These are phyloP conservation scores for Glycine latifolia DNA, from an alignment of 306 rosid genomes.

Conservation along the genomic window DNA sequence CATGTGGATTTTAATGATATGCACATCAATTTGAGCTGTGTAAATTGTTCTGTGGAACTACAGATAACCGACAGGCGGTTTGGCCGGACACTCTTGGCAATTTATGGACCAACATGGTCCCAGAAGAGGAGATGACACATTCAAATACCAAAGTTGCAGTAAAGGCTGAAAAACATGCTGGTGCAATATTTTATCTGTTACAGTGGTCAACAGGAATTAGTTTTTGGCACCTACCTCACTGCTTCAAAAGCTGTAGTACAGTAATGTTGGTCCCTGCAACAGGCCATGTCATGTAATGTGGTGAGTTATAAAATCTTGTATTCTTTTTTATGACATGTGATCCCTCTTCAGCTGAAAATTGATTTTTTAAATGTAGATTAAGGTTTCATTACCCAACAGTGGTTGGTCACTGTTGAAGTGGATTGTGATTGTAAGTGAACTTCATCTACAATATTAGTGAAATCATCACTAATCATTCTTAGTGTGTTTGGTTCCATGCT, in stretches of 20 bases:
- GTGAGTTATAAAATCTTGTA: background rate
- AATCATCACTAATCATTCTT: background rate
- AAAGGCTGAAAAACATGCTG: conserved; percentile 44
- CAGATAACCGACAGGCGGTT: conserved; percentile 90
- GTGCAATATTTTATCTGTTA: conserved; percentile 37
- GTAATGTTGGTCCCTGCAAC: conserved; percentile 32
- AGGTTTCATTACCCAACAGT: background rate
- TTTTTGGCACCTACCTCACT: conserved; percentile 17
- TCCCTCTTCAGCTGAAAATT: background rate
- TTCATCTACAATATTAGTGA: background rate
- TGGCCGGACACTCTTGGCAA: conserved; percentile 86
- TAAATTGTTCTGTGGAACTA: conserved; percentile 41
- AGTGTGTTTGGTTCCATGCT: background rate
- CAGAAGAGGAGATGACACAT: conserved; percentile 66
- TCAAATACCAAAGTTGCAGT: conserved; percentile 43
- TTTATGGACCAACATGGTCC: conserved; percentile 96
- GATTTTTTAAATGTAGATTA: background rate
- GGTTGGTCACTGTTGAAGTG: background rate
- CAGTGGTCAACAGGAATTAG: conserved; percentile 21
- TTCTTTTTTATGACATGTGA: conserved; percentile 1
- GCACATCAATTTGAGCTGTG: conserved; percentile 31
- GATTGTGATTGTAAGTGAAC: background rate
- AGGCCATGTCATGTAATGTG: conserved; percentile 10
- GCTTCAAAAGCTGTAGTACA: conserved; percentile 26
- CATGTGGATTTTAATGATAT: conserved; percentile 25